Evolutionary conservation across 352 stramenopile genomes (phyloP), one percentile per base, ranked within the genome.

Genomic region (Pythium myriotylum): DNA sequence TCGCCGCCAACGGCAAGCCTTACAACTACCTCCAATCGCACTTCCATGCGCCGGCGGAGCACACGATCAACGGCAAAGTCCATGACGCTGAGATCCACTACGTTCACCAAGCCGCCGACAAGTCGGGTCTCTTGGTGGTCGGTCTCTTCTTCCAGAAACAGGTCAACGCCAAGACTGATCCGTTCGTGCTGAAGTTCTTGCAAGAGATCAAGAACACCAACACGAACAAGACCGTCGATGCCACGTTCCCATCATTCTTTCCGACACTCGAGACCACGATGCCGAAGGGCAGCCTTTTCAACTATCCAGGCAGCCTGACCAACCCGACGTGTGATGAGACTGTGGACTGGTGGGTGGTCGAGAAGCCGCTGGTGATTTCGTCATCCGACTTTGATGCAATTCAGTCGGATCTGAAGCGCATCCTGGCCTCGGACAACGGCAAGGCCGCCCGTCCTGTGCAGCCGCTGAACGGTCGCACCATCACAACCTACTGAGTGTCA

Each of bases 51-150:
- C 72, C 72, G 2, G 42, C 65, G 1, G 74, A 84, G 52, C 74
- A 84, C 74, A 76, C 59, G 23, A 39, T 84, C 40, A 52, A 69
- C 32, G 74, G 74, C 46, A 74, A 77, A 29, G 58, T 58, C 19
- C 61, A 68, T 39, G 69, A 74, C 29, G 72, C 48, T 42, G 74
- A 79, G 40, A 49, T 74, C 17, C 74, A 84, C 55, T 80, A 79
- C 59, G 74, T 84, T 14, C 74, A 84, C 59, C 29, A 58, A 23
- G 47, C 45, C 22, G 29, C 58, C 40, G 64, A 65, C 39, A 35
- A 35, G 29, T 35, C 29, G 5, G 63, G 39, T 12, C 14, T 46
- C 6, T 33, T 73, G 6, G 68, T 76, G 17, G 50, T 76, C 24
- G 64, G 64, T 0, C 39, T 70, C 49, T 63, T 69, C 22, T 49